Conservation (phyloP, 116 monocot genomes). For the Zostera marina region DNA sequence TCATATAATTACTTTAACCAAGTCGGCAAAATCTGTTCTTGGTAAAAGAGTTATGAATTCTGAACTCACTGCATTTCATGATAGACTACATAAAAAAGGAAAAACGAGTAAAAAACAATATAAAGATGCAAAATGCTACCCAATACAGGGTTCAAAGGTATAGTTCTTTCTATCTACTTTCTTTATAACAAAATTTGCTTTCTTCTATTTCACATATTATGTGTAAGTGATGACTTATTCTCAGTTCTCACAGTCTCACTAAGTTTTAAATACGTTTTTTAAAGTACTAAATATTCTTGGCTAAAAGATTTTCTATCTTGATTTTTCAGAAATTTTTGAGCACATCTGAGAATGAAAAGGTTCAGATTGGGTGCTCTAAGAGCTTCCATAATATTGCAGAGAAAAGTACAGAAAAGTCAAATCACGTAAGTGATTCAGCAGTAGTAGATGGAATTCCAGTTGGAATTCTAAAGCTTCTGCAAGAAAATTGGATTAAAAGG, state of each 20-base stretch:
- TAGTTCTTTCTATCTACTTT: neutral
- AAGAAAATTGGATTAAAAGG: conserved; percentile 47
- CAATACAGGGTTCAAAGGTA: neutral
- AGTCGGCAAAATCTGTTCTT: neutral
- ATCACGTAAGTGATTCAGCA: conserved; percentile 6
- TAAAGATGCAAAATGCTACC: conserved; percentile 1
- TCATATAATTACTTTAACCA: conserved; percentile 1
- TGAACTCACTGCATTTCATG: conserved; percentile 3
- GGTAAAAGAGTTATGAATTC: conserved; percentile 3
- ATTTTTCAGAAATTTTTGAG: conserved; percentile 20
- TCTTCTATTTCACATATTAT: neutral
- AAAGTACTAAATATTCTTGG: too few species aligned
- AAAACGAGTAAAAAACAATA: conserved; percentile 8
- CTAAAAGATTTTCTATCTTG: too few species aligned
- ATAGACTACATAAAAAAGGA: conserved; percentile 1
- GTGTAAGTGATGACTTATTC: too few species aligned
- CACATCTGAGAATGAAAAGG: neutral
- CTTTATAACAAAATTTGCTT: neutral
- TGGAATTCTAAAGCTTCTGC: conserved; percentile 74
- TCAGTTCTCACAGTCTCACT: too few species aligned
- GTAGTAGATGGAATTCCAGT: conserved; percentile 52
- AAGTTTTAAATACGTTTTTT: too few species aligned
- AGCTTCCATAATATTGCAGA: conserved; percentile 9
- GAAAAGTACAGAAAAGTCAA: conserved; percentile 9
- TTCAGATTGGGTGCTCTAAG: conserved; percentile 2